These are phyloP conservation scores for Fusarium solani-melongenae DNA, from an alignment of 2,329 filamentous ascomycete genomes.

Conservation along the genomic window DNA sequence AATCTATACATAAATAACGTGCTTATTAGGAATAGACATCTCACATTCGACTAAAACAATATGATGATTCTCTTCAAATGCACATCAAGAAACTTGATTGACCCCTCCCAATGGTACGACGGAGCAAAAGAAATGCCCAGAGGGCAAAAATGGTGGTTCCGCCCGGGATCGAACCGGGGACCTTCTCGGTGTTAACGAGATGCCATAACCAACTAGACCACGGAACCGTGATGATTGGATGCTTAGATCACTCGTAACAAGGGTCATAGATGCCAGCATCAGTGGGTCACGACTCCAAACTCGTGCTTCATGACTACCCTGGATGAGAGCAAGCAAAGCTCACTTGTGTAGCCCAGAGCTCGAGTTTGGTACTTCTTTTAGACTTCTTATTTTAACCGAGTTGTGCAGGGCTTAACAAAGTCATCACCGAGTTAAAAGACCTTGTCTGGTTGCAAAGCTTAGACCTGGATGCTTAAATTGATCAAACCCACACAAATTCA, in stretches of 20 bases:
- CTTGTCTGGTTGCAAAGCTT: background rate
- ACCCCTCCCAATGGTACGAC: too few species aligned
- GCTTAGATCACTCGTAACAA: rapidly evolving
- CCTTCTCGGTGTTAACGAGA: conserved; percentile 48
- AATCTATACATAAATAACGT: too few species aligned
- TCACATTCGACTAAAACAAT: too few species aligned
- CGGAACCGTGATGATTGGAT: conserved; percentile 31
- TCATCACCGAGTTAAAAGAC: background rate
- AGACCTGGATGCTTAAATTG: background rate
- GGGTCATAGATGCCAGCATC: rapidly evolving
- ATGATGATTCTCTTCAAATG: too few species aligned
- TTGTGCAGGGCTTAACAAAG: too few species aligned
- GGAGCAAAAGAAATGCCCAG: too few species aligned
- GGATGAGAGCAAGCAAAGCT: background rate
- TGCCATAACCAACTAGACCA: conserved; percentile 49
- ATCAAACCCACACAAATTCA: background rate
- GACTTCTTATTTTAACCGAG: too few species aligned
- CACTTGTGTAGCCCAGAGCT: too few species aligned
- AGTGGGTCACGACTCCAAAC: too few species aligned
- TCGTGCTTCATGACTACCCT: background rate
- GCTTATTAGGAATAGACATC: too few species aligned
- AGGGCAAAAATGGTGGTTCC: conserved; percentile 38
- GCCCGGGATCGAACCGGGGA: conserved; percentile 48
- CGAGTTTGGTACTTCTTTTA: too few species aligned
- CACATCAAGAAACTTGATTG: too few species aligned